Conservation (phyloP, 768 basidiomycete species). For the Hydnum rufescens region DNA sequence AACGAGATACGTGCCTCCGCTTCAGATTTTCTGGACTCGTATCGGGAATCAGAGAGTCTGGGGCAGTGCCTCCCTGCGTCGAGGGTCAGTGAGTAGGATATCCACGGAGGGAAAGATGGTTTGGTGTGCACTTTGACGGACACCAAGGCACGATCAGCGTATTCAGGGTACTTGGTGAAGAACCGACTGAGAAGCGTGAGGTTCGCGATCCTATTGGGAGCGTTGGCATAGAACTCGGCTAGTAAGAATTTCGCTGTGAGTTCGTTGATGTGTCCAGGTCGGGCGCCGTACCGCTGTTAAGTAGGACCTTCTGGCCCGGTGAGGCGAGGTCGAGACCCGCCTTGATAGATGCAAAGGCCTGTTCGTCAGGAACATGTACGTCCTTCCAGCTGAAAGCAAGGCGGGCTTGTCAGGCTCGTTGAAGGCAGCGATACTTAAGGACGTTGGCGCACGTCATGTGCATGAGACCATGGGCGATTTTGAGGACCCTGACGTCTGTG, state of each 20-base stretch:
- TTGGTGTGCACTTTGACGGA: constrained; percentile 22
- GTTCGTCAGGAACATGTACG: constrained; percentile 31
- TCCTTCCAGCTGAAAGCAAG: constrained; percentile 28
- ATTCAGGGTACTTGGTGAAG: constrained; percentile 17
- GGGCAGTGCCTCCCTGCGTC: constrained; percentile 3
- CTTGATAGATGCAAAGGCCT: constrained; percentile 42
- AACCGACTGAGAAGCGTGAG: constrained; percentile 21
- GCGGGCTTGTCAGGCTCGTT: no score
- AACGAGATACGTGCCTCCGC: neutral
- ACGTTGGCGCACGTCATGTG: constrained; percentile 29
- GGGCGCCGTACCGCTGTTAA: constrained; percentile 28
- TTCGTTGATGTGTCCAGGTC: no score
- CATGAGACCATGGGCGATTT: constrained; percentile 29
- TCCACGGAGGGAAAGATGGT: neutral
- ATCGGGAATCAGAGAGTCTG: constrained; percentile 2
- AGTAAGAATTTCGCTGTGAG: no score
- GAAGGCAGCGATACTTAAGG: no score
- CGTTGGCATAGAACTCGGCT: constrained; percentile 23
- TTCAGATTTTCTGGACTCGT: constrained; percentile 20
- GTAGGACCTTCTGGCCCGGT: constrained; percentile 26
- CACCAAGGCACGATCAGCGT: constrained; percentile 19
- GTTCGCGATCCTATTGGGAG: constrained; percentile 17
- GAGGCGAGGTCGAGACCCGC: constrained; percentile 15
- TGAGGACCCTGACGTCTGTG: constrained; percentile 1
- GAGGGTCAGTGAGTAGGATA: no score